Evolutionary conservation across 225 moss, liverwort and hornwort genomes (phyloP), one percentile per base, ranked within the genome.

Genomic region (Climacium dendroides): DNA sequence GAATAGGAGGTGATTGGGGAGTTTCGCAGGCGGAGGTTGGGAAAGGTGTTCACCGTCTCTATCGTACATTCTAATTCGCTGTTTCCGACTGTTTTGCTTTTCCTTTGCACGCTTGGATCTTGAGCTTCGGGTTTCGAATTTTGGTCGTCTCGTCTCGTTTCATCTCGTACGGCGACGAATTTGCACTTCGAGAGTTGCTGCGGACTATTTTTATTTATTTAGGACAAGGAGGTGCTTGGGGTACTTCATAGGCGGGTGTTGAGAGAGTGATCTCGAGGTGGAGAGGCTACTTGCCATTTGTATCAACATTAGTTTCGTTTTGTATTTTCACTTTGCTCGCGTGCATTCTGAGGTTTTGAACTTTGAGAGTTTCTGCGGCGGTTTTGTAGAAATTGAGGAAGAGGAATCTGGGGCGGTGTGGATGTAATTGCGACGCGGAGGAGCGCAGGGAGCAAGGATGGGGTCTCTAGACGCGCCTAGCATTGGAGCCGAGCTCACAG

Each of bases 401-500:
- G 41, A 70, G 83, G 83, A 19, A 7, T 48, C n/a, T 63, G 48
- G 35, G 19, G 69, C 13, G 55, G 41, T 53, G 70, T 87, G 85
- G 39, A 77, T 87, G 87, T 87, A 61, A 89, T 54, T 87, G 73
- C 79, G 67, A 78, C 48, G 30, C 29, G 47, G 60, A 59, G 82
- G 57, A 65, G 69, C 37, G 54, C 69, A 54, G 54, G 69, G 55
- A 83, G 84, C 54, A 30, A 82, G 77, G n/a, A 91, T 93, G 93
- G 93, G 93, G 69, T 93, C 93, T 88, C 55, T 93, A 70, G 93
- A 88, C 54, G 78, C 89, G 65, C 89, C 90, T 12, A 61, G 74
- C 55, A 14, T 85, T 1, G 79, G 26, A 70, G 39, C 24, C 11
- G 89, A 76, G 52, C 48, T 67, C 22, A 35, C 69, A 70, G 76